Percentiles rank a stretch among this genome's conserved stretches.
phyloP scores from a whole-genome alignment of 2,329 filamentous ascomycete genomes.

The Emericellopsis cladophorae region DNA sequence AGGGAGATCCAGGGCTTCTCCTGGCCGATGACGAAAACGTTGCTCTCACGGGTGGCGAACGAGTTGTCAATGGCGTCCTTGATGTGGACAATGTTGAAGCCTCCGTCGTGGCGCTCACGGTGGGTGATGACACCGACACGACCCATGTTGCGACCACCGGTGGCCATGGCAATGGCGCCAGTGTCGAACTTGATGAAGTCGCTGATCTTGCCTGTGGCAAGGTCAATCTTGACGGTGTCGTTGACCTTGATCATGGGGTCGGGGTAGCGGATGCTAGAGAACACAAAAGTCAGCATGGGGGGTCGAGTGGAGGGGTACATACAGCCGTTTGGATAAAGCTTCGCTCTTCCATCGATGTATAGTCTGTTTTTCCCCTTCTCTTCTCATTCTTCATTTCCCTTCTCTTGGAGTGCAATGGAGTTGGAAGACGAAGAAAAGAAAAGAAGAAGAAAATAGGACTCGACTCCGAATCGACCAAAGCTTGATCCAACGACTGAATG shows the following conservation, averaged over 20 bases:
- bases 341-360: slow-evolving; percentile 6
- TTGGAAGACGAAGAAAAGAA: not conserved
- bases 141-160: slow-evolving; percentile 99
- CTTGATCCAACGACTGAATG: slow-evolving; percentile 99
- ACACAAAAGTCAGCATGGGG: slow-evolving; percentile 23
- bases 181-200: slow-evolving; percentile 99
- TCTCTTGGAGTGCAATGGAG: not conserved
- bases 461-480: slow-evolving; percentile 59
- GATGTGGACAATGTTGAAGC: slow-evolving; percentile 99
- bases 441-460: not conserved
- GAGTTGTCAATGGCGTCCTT: slow-evolving; percentile 99
- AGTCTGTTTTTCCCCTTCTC: too few relatives aligned
- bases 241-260: slow-evolving; percentile 99
- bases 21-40: slow-evolving; percentile 97
- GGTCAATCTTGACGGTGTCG: slow-evolving; percentile 99
- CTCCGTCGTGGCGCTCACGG: slow-evolving; percentile 99
- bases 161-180: slow-evolving; percentile 95
- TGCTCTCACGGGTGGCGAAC: slow-evolving; percentile 97
- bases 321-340: slow-evolving; percentile 38
- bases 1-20: slow-evolving; percentile 99
- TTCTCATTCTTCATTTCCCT: slow-evolving; percentile 1
- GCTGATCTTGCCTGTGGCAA: slow-evolving; percentile 91
- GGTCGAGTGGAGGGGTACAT: slow-evolving; percentile 25
- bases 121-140: slow-evolving; percentile 99
- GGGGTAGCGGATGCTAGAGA: slow-evolving; percentile 88